These are phyloP conservation scores for Cladobotryum protrusum DNA, from an alignment of 2,329 filamentous ascomycete genomes.

Conservation along the genomic window DNA sequence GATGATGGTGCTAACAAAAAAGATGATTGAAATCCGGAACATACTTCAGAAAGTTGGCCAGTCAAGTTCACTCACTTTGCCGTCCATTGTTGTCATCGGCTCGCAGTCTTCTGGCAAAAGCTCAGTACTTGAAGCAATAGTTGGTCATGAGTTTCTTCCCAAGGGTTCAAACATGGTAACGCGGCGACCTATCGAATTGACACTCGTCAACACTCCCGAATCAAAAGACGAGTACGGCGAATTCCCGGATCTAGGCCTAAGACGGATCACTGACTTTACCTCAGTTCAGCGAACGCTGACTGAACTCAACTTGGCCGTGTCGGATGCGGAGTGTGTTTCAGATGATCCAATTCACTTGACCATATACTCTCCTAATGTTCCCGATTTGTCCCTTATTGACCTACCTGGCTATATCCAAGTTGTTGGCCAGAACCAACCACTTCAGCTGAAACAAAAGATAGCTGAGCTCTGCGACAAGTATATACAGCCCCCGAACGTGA, in stretches of 20 bases:
- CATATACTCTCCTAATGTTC: slow-evolving; percentile 92
- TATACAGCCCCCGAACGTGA: slow-evolving; percentile 92
- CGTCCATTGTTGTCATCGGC: slow-evolving; percentile 98
- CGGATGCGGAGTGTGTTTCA: slow-evolving; percentile 84
- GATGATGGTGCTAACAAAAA: slow-evolving; percentile 98
- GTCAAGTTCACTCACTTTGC: slow-evolving; percentile 78
- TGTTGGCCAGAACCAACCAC: slow-evolving; percentile 80
- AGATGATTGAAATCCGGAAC: slow-evolving; percentile 98
- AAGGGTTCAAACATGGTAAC: slow-evolving; percentile 99
- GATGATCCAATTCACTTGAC: slow-evolving; percentile 95
- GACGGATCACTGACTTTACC: slow-evolving; percentile 85
- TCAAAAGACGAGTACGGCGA: slow-evolving; percentile 87
- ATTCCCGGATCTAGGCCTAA: slow-evolving; percentile 84
- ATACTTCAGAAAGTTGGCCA: slow-evolving; percentile 90
- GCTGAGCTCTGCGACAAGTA: slow-evolving; percentile 96
- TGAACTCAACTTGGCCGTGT: slow-evolving; percentile 88
- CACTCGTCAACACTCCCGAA: slow-evolving; percentile 88
- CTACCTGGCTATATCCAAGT: slow-evolving; percentile 97
- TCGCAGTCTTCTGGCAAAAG: slow-evolving; percentile 98
- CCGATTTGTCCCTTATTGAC: slow-evolving; percentile 92
- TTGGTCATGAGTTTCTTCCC: slow-evolving; percentile 94
- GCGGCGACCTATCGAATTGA: slow-evolving; percentile 88
- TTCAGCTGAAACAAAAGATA: slow-evolving; percentile 92
- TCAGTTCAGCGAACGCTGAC: slow-evolving; percentile 91
- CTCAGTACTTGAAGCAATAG: slow-evolving; percentile 92